Evolutionary conservation across 2,329 filamentous ascomycete genomes (phyloP), one percentile per base, ranked within the genome.

Genomic region (Ramularia endophylla): DNA sequence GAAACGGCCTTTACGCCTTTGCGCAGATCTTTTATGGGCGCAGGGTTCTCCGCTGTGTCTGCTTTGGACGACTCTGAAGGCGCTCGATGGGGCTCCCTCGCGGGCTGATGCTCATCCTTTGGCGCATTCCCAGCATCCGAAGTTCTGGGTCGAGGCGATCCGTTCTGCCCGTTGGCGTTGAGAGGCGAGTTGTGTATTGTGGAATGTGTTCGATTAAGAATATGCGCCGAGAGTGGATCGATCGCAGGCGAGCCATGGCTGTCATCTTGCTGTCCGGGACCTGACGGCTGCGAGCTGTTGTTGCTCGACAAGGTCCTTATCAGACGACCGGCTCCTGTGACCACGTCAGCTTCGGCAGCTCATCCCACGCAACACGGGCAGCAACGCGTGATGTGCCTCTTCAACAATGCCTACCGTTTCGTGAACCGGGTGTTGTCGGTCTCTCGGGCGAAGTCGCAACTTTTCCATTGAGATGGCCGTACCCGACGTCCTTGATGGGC

Each of bases 1-100:
- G 88, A 95, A 13, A 84, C 79, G 19, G 85, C 83, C 69, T 95
- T 95, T 65, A 85, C 94, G 56, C 57, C 55, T 37, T 63, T 64
- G 69, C 92, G 95, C 65, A 85, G 92, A 55, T 58, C 52, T 33
- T 48, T 51, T 18, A 39, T 46, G 44, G 45, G 44, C 13, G 37
- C 13, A 9, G 19, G 34, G 27, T 37, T 49, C 17, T 52, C 47
- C n/a, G 43, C 40, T 12, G 53, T 53, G 29, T 60, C 55, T 28
- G 46, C 41, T 45, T 46, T 36, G n/a, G 44, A 22, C 9, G 44
- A 27, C 25, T 38, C 41, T 7, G 51, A 38, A 15, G 46, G 48
- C 31, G 45, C 44, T 16, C 46, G 40, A 28, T 27, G 38, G 19
- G 39, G 35, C 36, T 43, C 47, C 40, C 43, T 36, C 38, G 41